Evolutionary conservation across 257 asterid genomes (phyloP).

Genomic region (Linderniella brevidens): DNA sequence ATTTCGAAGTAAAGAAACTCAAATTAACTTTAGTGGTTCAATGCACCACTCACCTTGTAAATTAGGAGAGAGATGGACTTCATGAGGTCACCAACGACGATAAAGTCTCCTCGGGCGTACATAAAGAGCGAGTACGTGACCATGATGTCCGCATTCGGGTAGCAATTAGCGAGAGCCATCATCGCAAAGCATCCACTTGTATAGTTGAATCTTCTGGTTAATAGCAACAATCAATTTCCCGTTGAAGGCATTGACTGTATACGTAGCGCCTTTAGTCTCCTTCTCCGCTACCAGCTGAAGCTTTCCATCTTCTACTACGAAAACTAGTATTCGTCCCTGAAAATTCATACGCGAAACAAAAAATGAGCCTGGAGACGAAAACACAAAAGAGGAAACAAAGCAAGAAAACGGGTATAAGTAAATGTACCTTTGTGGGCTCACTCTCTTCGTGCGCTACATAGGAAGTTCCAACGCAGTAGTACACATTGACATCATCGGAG

Average conservation of each 20-base stretch:
- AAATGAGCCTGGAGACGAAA: too few species aligned
- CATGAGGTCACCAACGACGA: constrained; percentile 94
- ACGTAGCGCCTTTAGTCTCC: constrained; percentile 95
- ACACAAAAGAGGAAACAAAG: not conserved
- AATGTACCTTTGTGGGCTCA: constrained; percentile 73
- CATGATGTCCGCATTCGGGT: constrained; percentile 96
- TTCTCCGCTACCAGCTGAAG: constrained; percentile 89
- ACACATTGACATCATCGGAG: constrained; percentile 72
- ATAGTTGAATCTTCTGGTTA: constrained; percentile 90
- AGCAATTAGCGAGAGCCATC: constrained; percentile 86
- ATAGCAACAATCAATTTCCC: constrained; percentile 96
- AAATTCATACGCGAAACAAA: too few species aligned
- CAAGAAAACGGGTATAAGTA: constrained; percentile 1
- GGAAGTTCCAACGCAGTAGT: constrained; percentile 93
- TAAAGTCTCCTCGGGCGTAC: constrained; percentile 96
- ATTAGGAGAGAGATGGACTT: constrained; percentile 85
- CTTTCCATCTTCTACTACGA: constrained; percentile 91
- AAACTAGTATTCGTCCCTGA: constrained; percentile 89
- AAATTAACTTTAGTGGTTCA: not conserved
- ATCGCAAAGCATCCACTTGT: constrained; percentile 89
- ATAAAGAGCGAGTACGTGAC: constrained; percentile 92
- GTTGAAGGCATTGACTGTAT: constrained; percentile 83
- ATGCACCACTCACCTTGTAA: constrained; percentile 48
- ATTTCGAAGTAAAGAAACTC: not conserved
- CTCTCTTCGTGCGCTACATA: constrained; percentile 91